Evolutionary conservation across 495 filamentous ascomycete genomes (phyloP).

Genomic region (Friedmanniomyces simplex): DNA sequence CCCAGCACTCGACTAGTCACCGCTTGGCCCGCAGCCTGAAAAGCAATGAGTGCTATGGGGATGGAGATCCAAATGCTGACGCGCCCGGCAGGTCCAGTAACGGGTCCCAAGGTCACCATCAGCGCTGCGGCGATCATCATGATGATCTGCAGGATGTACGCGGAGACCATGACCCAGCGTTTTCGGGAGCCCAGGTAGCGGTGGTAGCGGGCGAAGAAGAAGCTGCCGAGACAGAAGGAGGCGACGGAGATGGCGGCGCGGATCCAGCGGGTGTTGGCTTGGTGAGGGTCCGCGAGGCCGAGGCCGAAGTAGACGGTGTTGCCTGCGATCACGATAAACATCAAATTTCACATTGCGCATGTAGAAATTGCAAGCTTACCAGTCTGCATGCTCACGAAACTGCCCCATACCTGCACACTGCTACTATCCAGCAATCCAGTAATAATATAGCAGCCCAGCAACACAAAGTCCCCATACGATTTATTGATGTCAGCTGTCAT

Average conservation of each 20-base stretch:
- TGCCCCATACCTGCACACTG: slow-evolving; percentile 61
- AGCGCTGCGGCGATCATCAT: slow-evolving; percentile 47
- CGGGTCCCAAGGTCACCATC: slow-evolving; percentile 42
- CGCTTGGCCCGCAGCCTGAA: slow-evolving; percentile 61
- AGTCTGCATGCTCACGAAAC: slow-evolving; percentile 72
- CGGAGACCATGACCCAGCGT: slow-evolving; percentile 52
- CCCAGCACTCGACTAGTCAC: slow-evolving; percentile 55
- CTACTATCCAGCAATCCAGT: slow-evolving; percentile 66
- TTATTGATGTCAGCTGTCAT: slow-evolving; percentile 39
- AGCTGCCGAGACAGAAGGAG: slow-evolving; percentile 57
- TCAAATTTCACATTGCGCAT: too few relatives aligned
- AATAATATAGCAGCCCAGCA: slow-evolving; percentile 59
- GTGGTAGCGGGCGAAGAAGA: slow-evolving; percentile 54
- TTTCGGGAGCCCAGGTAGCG: slow-evolving; percentile 42
- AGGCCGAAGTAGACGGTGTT: slow-evolving; percentile 69
- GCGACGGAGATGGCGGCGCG: slow-evolving; percentile 53
- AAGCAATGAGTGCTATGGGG: slow-evolving; percentile 54
- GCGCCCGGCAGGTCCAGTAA: slow-evolving; percentile 25
- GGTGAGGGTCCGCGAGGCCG: slow-evolving; percentile 46
- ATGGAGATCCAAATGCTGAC: slow-evolving; percentile 46
- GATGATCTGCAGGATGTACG: slow-evolving; percentile 46
- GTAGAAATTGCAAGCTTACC: slow-evolving; percentile 35
- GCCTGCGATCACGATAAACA: too few relatives aligned
- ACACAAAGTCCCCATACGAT: slow-evolving; percentile 45
- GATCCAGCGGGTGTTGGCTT: slow-evolving; percentile 47